A percentile compares a stretch with the other conserved stretches of the same genome.
Evolutionary conservation across 805 yeast species (phyloP).

Genomic region (Saturnispora zaruensis): DNA sequence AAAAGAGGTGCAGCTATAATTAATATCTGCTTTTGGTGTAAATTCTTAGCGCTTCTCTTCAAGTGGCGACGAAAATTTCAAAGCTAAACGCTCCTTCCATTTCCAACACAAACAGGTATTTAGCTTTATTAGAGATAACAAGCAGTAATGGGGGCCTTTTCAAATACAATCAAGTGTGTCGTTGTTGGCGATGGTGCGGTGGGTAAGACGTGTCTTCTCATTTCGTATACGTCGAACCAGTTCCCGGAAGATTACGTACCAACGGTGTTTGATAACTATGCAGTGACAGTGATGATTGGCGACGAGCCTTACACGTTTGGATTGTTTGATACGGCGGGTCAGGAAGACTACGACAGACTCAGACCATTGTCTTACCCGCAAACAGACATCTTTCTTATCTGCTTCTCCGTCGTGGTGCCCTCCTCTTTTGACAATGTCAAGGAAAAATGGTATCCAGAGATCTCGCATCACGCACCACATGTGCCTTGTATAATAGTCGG

Average conservation of each 20-base stretch:
- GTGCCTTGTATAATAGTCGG: conserved; percentile 97
- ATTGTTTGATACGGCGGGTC: conserved; percentile 98
- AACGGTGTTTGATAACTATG: conserved; percentile 94
- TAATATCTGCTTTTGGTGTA: background rate
- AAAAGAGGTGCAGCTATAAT: background rate
- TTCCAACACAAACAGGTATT: background rate
- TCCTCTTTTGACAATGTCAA: conserved; percentile 95
- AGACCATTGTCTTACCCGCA: conserved; percentile 96
- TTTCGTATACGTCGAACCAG: conserved; percentile 92
- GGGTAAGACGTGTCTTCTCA: conserved; percentile 91
- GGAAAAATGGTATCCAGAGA: conserved; percentile 99
- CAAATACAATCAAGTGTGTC: conserved; percentile 70
- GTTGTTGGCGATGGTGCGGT: conserved; percentile 99
- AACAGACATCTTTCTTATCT: conserved; percentile 91
- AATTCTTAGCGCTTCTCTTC: background rate
- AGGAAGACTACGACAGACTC: conserved; percentile 96
- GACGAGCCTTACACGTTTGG: conserved; percentile 97
- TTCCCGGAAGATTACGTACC: conserved; percentile 98
- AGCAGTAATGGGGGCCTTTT: conserved; percentile 12
- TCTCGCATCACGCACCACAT: conserved; percentile 90
- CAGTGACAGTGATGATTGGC: conserved; percentile 92
- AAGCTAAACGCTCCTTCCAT: background rate
- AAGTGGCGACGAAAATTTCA: background rate
- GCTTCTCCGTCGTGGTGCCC: conserved; percentile 94
- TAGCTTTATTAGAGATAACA: background rate